Conservation (phyloP, 2,329 filamentous ascomycete genomes). For the Blumeriella jaapii region DNA sequence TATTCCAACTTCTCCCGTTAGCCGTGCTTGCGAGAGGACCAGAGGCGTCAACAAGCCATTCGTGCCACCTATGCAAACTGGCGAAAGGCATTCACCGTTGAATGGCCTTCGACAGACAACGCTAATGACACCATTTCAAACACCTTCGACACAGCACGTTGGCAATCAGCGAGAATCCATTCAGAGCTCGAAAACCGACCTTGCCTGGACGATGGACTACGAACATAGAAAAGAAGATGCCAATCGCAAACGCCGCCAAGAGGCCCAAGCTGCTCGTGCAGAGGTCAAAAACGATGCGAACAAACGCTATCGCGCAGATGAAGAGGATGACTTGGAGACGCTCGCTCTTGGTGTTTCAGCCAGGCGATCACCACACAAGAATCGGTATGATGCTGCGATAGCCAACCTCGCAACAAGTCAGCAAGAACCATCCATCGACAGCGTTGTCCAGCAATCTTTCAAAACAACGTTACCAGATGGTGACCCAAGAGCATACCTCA, state of each 20-base stretch:
- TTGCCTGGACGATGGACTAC: slow-evolving; percentile 26
- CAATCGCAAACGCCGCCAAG: slow-evolving; percentile 21
- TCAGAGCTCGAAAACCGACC: slow-evolving; percentile 12
- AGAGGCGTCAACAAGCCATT: slow-evolving; percentile 19
- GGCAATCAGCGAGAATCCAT: background rate
- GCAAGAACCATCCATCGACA: background rate
- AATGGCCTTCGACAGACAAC: slow-evolving; percentile 15
- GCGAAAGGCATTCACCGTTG: slow-evolving; percentile 1
- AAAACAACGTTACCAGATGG: slow-evolving; percentile 19
- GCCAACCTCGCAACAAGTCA: slow-evolving; percentile 12
- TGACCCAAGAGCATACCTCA: slow-evolving; percentile 26
- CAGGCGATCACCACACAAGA: slow-evolving; percentile 21
- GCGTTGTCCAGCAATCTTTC: slow-evolving; percentile 6
- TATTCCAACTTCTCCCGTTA: slow-evolving; percentile 11
- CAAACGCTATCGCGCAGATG: background rate
- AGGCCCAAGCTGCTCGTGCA: slow-evolving; percentile 14
- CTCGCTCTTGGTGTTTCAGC: background rate
- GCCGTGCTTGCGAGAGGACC: slow-evolving; percentile 2
- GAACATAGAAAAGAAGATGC: slow-evolving; percentile 25
- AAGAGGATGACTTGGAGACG: background rate
- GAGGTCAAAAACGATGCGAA: background rate
- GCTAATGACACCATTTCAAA: slow-evolving; percentile 1
- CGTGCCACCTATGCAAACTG: slow-evolving; percentile 11
- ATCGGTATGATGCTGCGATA: slow-evolving; percentile 24
- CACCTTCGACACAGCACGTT: background rate